Evolutionary conservation across 352 stramenopile species (phyloP).

Genomic region (Phytophthora chlamydospora): DNA sequence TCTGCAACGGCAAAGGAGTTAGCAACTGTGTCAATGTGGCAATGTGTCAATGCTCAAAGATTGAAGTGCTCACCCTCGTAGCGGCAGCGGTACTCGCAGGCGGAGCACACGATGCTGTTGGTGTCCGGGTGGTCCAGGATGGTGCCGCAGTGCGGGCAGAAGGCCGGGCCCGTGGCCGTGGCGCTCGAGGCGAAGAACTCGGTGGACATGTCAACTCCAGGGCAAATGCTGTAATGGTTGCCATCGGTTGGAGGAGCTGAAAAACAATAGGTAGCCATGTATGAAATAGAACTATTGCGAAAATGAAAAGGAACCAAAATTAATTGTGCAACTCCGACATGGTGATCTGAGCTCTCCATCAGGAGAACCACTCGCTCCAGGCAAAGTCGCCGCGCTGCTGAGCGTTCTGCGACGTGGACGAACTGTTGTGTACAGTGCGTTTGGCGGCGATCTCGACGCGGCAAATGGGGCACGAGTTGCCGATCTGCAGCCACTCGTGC

Average conservation of each 20-base stretch:
- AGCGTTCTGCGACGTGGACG: constrained; percentile 38
- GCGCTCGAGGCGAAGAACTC: constrained; percentile 76
- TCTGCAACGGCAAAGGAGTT: constrained; percentile 42
- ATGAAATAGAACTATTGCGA: neutral
- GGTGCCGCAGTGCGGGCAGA: constrained; percentile 88
- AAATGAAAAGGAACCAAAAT: constrained; percentile 13
- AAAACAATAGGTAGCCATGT: neutral
- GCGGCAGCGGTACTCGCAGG: constrained; percentile 84
- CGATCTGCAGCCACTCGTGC: constrained; percentile 82
- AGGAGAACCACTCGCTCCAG: constrained; percentile 86
- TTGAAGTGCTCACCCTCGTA: constrained; percentile 66
- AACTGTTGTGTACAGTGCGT: constrained; percentile 30
- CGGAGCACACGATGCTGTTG: constrained; percentile 88
- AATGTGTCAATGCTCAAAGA: constrained; percentile 2
- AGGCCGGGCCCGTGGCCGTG: constrained; percentile 71
- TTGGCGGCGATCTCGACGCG: constrained; percentile 76
- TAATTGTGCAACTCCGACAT: constrained; percentile 23
- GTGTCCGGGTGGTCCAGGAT: constrained; percentile 89
- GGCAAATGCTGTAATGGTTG: constrained; percentile 21
- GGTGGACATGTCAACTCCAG: constrained; percentile 39
- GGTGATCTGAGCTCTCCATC: neutral
- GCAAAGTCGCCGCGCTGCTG: constrained; percentile 63
- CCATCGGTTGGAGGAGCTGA: neutral
- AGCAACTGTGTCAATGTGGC: neutral
- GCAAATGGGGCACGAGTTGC: constrained; percentile 86